Base-by-base conservation (phyloP, 495 filamentous ascomycete genomes). In the Terfezia boudieri region DNA sequence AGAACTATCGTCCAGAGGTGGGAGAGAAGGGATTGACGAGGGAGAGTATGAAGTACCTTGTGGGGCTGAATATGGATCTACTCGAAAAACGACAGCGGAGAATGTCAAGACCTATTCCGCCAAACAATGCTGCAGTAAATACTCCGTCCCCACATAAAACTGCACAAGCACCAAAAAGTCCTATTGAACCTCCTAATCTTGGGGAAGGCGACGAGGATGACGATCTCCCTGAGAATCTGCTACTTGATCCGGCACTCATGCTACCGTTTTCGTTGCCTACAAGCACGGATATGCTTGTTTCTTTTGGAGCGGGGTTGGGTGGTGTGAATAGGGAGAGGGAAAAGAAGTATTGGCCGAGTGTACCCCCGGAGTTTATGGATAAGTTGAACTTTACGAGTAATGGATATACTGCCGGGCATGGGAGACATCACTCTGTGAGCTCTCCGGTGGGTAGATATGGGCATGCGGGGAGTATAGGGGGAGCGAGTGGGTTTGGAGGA, bases 281-380 rank as follows among this genome's bases (percentile, higher is more conserved):
- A 6, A 92, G 87, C 56, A 94, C 89, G 14, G 90, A 96, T 66
- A 96, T 99, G 90, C 73, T 94, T 57, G 74, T 99, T 38, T 87
- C 78, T 59, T 99, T 90, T 61, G 90, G 90, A 9, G 89, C 92
- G 32, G 90, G 90, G 11, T 86, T 94, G 59, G 90, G 90, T 4
- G 90, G 90, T 0, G 73, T 88, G 32, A 94, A 99, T 67, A 74
- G 81, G 53, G 90, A 99, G 66, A 73, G 86, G 49, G 90, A 90
- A 64, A 73, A 85, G 55, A 94, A 93, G 68, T 99, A 95, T 62
- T 88, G 93, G n/a, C 90, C 90, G 4, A 94, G 82, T 0, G 86
- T 96, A 26, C 87, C 92, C 23, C 81, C 88, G 2, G 90, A 99
- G 67, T 94, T 94, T 60, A 69, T 99, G 35, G 81, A 81, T 50